phyloP scores from a whole-genome alignment of 176 grass and related monocot genomes.

The Paspalum notatum region DNA sequence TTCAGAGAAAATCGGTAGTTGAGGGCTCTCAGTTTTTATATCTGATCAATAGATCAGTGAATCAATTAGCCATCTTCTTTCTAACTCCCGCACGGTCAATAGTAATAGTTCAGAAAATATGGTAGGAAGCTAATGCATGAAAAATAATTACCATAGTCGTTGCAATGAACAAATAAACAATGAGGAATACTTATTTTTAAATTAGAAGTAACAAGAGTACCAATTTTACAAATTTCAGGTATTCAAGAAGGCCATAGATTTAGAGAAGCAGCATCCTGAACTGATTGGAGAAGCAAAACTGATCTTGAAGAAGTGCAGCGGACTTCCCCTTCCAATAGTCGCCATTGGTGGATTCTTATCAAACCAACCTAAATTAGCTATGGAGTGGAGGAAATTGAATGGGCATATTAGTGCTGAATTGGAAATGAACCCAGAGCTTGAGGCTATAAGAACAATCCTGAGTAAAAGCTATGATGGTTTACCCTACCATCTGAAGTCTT shows the following conservation, averaged over 20 bases:
- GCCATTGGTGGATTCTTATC: constrained; percentile 42
- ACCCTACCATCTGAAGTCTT: constrained; percentile 46
- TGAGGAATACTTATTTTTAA: too few relatives aligned
- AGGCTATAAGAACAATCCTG: neutral
- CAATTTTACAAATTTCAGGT: neutral
- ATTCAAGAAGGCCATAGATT: neutral
- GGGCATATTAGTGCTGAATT: constrained; percentile 21
- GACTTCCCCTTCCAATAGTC: constrained; percentile 47
- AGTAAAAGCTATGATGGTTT: constrained; percentile 28
- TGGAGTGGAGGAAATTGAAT: constrained; percentile 29
- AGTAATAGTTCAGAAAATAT: too few relatives aligned
- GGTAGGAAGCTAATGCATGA: too few relatives aligned
- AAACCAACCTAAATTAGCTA: neutral
- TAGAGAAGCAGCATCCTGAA: constrained; percentile 19
- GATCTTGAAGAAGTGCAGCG: constrained; percentile 38
- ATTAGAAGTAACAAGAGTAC: too few relatives aligned
- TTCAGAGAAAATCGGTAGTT: too few relatives aligned
- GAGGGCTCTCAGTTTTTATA: too few relatives aligned
- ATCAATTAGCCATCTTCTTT: too few relatives aligned
- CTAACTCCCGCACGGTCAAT: too few relatives aligned
- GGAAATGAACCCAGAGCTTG: constrained; percentile 18
- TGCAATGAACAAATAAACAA: too few relatives aligned
- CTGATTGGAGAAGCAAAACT: neutral
- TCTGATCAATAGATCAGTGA: too few relatives aligned
- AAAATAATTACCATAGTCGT: too few relatives aligned